phyloP scores from a whole-genome alignment of 371 early-diverging fungal genomes.

The Basidiobolus meristosporus region DNA sequence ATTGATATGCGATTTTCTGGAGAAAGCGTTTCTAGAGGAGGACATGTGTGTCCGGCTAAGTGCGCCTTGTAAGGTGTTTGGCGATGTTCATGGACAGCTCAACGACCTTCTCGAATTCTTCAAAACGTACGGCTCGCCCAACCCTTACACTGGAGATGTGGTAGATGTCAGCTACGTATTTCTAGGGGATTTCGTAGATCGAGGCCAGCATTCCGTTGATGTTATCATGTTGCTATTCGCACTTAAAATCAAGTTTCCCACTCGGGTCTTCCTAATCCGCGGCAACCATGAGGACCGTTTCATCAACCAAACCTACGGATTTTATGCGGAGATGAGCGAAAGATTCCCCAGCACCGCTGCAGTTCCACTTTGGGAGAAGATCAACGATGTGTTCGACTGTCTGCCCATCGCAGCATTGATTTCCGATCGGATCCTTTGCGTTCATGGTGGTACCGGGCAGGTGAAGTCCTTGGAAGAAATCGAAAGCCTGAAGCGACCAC shows the following conservation, averaged over 20 bases:
- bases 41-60: no score
- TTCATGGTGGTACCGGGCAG: constrained; percentile 94
- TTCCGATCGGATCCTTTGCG: constrained; percentile 84
- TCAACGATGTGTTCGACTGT: constrained; percentile 83
- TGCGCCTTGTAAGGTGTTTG: no score
- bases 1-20: no score
- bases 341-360: constrained; percentile 68
- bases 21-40: no score
- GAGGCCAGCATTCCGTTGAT: constrained; percentile 92
- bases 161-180: constrained; percentile 83
- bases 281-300: constrained; percentile 97
- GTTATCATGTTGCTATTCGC: constrained; percentile 80
- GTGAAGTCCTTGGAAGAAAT: constrained; percentile 77
- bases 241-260: constrained; percentile 90
- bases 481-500: constrained; percentile 82
- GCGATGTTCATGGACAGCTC: constrained; percentile 90
- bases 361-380: constrained; percentile 85
- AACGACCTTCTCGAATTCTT: constrained; percentile 73
- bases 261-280: constrained; percentile 84
- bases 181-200: constrained; percentile 93
- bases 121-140: constrained; percentile 48
- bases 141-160: constrained; percentile 70
- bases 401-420: constrained; percentile 89
- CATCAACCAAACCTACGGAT: constrained; percentile 93
- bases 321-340: constrained; percentile 91